These are phyloP conservation scores for Cryptococcus jaspeensis DNA, from an alignment of 1,284 basidiomycete genomes.

Conservation along the genomic window DNA sequence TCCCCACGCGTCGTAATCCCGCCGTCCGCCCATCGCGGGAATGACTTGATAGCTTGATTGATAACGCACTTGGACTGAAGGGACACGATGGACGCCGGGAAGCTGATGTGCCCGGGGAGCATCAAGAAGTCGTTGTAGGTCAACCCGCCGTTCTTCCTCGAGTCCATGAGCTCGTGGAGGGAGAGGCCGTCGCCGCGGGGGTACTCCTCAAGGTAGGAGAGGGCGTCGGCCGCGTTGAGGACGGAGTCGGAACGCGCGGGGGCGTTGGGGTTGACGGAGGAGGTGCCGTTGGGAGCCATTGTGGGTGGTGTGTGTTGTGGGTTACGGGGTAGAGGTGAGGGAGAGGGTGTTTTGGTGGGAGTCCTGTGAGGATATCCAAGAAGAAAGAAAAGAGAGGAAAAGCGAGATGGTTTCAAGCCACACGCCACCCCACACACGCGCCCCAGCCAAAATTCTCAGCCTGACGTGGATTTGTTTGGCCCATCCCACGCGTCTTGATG, in stretches of 20 bases:
- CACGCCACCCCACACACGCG: background rate
- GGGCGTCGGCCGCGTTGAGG: constrained; percentile 54
- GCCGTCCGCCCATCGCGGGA: background rate
- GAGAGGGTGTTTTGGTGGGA: constrained; percentile 1
- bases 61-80: constrained; percentile 65
- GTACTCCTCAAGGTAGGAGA: constrained; percentile 75
- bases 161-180: constrained; percentile 86
- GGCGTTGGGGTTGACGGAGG: constrained; percentile 13
- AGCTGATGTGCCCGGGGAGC: constrained; percentile 95
- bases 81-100: constrained; percentile 67
- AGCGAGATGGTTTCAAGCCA: too few relatives aligned
- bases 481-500: too few relatives aligned
- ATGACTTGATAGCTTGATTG: background rate
- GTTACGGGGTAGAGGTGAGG: background rate
- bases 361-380: constrained; percentile 11
- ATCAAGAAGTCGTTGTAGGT: constrained; percentile 96
- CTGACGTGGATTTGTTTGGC: constrained; percentile 2
- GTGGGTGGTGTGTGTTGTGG: background rate
- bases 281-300: constrained; percentile 7
- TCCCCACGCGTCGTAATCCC: too few relatives aligned
- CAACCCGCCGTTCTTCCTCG: constrained; percentile 81
- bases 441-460: background rate
- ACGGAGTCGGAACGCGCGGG: constrained; percentile 17
- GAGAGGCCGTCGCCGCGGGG: constrained; percentile 78
- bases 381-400: background rate